These are phyloP conservation scores for Fusarium verticillioides DNA, from an alignment of 2,329 filamentous ascomycete genomes.

Conservation along the genomic window DNA sequence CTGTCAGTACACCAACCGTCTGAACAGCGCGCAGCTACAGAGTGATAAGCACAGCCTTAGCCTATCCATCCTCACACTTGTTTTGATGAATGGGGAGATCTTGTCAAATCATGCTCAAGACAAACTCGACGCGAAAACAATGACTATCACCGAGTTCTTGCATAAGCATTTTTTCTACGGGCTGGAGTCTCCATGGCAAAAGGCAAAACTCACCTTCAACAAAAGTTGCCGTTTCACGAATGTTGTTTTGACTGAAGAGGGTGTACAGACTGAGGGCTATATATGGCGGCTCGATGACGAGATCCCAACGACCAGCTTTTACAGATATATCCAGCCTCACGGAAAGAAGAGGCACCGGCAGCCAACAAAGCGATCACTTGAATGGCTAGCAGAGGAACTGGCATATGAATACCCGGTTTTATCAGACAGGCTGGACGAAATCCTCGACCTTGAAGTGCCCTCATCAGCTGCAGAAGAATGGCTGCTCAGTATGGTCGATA, in stretches of 20 bases:
- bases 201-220: neutral
- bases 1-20: neutral
- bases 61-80: neutral
- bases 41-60: neutral
- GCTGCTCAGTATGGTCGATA: neutral
- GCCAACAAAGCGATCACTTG: rapidly evolving
- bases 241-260: rapidly evolving
- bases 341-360: rapidly evolving
- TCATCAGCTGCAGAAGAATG: neutral
- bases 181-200: rapidly evolving
- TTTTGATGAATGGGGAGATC: neutral
- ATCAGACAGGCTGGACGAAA: rapidly evolving
- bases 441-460: neutral
- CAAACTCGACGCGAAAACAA: rapidly evolving
- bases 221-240: neutral
- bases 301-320: rapidly evolving
- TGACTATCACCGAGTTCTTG: neutral
- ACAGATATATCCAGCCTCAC: rapidly evolving
- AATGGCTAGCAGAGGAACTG: neutral
- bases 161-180: neutral
- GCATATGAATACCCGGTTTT: rapidly evolving
- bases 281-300: neutral
- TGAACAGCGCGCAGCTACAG: neutral
- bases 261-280: neutral
- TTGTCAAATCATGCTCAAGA: neutral